These are phyloP conservation scores for Athelia sp. DNA, from an alignment of 1,284 basidiomycete species.

Conservation along the genomic window DNA sequence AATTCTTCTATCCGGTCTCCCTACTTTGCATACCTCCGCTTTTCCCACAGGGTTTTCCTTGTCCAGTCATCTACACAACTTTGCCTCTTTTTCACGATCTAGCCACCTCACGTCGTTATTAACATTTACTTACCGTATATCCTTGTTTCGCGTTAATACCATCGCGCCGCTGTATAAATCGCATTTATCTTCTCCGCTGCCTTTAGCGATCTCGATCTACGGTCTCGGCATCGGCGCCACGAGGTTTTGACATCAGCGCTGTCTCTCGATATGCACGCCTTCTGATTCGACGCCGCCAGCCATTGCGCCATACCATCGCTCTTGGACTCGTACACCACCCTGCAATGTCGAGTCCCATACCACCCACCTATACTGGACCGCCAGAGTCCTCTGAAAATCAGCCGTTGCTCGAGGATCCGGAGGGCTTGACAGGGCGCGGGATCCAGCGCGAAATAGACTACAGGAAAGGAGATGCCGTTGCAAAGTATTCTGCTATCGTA, in stretches of 20 bases:
- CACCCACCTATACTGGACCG: not conserved
- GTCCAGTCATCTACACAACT: too few relatives aligned
- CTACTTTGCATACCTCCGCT: too few relatives aligned
- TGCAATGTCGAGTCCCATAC: not conserved
- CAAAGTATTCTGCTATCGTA: constrained; percentile 16
- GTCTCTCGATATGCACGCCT: not conserved
- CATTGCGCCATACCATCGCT: too few relatives aligned
- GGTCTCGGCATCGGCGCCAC: too few relatives aligned
- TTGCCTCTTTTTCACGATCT: too few relatives aligned
- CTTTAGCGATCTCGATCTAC: too few relatives aligned
- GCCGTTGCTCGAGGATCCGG: not conserved
- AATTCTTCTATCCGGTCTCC: too few relatives aligned
- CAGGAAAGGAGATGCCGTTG: constrained; percentile 16
- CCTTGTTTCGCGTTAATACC: not conserved
- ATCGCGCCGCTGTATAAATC: not conserved
- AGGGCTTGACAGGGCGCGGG: not conserved
- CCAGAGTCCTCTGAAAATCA: not conserved
- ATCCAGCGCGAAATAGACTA: constrained; percentile 14
- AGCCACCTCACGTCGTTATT: too few relatives aligned
- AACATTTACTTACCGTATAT: too few relatives aligned
- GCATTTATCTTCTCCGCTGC: not conserved
- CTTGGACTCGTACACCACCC: not conserved
- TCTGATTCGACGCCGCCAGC: not conserved
- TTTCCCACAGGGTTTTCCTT: too few relatives aligned
- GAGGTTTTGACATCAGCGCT: not conserved